Conservation (phyloP, 495 filamentous ascomycete genomes). For the Haplographium delicatum region DNA sequence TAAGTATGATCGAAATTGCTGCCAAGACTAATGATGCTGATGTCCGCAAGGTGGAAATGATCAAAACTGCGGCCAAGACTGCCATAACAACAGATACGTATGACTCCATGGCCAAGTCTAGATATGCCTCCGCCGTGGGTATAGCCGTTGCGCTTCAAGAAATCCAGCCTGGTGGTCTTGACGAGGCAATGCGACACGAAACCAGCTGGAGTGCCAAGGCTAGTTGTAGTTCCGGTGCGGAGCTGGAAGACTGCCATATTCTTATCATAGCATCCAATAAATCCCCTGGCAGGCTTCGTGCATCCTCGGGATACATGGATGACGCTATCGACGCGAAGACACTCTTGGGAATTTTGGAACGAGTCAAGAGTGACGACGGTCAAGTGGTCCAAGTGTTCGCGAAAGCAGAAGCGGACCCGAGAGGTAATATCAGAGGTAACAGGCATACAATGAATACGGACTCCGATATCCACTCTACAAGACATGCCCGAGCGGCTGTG, state of each 20-base stretch:
- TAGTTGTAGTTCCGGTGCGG: conserved; percentile 24
- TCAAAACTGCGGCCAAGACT: conserved; percentile 9
- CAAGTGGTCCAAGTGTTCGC: conserved; percentile 23
- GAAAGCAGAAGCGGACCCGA: conserved; percentile 25
- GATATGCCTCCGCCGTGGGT: conserved; percentile 23
- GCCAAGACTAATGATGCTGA: no score
- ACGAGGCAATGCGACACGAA: conserved; percentile 15
- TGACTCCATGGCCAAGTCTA: conserved; percentile 24
- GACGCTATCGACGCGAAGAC: conserved; percentile 25
- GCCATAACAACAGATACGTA: conserved; percentile 26
- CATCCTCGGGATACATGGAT: conserved; percentile 22
- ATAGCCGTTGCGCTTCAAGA: conserved; percentile 22
- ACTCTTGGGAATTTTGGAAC: conserved; percentile 14
- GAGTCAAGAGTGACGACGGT: conserved; percentile 15
- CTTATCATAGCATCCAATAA: conserved; percentile 24
- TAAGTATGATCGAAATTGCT: conserved; percentile 13
- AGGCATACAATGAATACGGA: conserved; percentile 28
- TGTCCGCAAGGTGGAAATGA: conserved; percentile 18
- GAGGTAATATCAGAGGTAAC: conserved; percentile 16
- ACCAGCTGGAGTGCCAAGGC: conserved; percentile 19
- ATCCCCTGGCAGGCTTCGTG: conserved; percentile 14
- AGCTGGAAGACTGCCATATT: conserved; percentile 26
- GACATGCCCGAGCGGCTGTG: conserved; percentile 24
- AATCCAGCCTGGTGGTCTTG: conserved; percentile 10
- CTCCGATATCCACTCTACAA: conserved; percentile 25